Base-by-base conservation (phyloP, 139 green algal species). In the Astrephomene gubernaculifera region DNA sequence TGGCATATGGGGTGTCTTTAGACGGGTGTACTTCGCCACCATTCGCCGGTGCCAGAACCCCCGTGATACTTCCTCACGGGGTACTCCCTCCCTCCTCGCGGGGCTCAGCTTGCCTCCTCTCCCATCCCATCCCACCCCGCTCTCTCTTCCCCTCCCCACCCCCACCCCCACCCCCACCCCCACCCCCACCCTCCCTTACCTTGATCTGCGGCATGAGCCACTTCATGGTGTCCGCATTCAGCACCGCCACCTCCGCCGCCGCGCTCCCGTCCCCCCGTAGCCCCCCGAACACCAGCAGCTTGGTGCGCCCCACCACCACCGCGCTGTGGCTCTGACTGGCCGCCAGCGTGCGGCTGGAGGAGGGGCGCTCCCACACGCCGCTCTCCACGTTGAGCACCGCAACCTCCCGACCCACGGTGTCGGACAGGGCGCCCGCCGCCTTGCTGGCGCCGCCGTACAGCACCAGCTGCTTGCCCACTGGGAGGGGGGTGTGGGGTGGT, bases 401-500 rank as follows among this genome's bases (percentile, higher is more conserved):
- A 2, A 88, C 89, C 74, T 94, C 91, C 9, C 85, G 74, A n/a
- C 82, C 85, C 27, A 85, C 64, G n/a, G 54, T 31, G 2, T 94
- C 91, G n/a, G 86, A 75, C 0, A 57, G 24, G 12, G 82, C 36
- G 35, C 70, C 70, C 39, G n/a, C 60, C 76, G 61, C 67, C 67
- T 85, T 87, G 81, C 82, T 87, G 33, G 78, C 54, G 45, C 91
- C 91, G 35, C 91, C 91, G 52, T 86, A 89, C 68, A 94, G 72
- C 41, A 94, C 80, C 57, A 94, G 76, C 61, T 90, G 89, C 91
- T 94, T 94, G 86, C 91, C 89, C 6, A 87, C 91, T 92, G 81
- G 38, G 74, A 29, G 6, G 35, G 61, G 61, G 36, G 57, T 65
- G 14, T 65, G 7, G 21, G 19, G 71, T 33, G 57, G 68, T 41